Evolutionary conservation across 805 yeast genomes (phyloP).

Genomic region (Saccharomycopsis lassenensis): DNA sequence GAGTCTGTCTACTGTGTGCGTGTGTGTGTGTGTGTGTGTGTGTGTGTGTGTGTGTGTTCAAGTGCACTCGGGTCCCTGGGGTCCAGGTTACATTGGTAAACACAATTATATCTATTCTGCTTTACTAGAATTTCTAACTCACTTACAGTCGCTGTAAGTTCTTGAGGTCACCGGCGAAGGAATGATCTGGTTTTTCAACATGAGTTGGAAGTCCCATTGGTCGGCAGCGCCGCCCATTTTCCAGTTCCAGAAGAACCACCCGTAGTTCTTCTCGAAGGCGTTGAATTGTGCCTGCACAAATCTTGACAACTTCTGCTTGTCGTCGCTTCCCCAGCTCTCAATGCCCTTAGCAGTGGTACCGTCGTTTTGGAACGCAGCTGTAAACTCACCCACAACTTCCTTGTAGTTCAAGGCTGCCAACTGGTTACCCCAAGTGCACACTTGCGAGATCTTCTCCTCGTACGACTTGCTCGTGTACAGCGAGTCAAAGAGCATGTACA

Average conservation of each 20-base stretch:
- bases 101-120: no score
- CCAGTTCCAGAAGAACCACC: conserved; percentile 65
- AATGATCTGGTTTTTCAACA: conserved; percentile 40
- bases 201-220: conserved; percentile 51
- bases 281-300: conserved; percentile 52
- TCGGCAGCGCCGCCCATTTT: conserved; percentile 52
- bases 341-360: conserved; percentile 22
- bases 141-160: conserved; percentile 28
- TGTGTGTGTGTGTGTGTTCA: no score
- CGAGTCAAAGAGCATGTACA: conserved; percentile 5
- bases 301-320: conserved; percentile 35
- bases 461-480: not conserved
- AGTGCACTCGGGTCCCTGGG: no score
- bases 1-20: no score
- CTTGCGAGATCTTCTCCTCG: conserved; percentile 7
- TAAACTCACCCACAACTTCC: conserved; percentile 6
- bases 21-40: no score
- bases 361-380: conserved; percentile 6
- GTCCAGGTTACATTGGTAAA: no score
- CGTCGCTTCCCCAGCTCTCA: conserved; percentile 31
- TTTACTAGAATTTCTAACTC: no score
- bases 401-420: conserved; percentile 1
- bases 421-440: conserved; percentile 7
- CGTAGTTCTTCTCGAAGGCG: conserved; percentile 33
- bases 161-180: conserved; percentile 49